These are phyloP conservation scores for Camelina laxa DNA, from an alignment of 345 rosid species.

Conservation along the genomic window DNA sequence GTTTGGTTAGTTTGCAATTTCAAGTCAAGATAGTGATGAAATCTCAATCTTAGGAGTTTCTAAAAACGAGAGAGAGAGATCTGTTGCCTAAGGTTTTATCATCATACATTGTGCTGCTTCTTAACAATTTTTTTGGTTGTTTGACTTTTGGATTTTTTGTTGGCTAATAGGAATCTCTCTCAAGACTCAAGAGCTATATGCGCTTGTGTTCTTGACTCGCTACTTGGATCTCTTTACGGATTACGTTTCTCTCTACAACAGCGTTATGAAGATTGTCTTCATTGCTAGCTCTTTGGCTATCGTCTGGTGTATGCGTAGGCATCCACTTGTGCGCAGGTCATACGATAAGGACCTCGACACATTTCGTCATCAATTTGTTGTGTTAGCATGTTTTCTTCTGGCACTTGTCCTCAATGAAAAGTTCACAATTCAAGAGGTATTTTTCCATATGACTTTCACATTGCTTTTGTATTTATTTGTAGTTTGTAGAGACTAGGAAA, in stretches of 20 bases:
- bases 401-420: conserved; percentile 72
- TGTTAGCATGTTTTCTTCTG: conserved; percentile 59
- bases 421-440: conserved; percentile 85
- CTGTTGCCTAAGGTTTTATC: neutral
- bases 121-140: neutral
- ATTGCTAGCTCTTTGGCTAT: conserved; percentile 81
- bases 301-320: conserved; percentile 89
- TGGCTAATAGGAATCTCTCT: conserved; percentile 71
- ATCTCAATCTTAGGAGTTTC: conserved; percentile 15
- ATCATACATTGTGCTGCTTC: neutral
- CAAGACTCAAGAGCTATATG: conserved; percentile 95
- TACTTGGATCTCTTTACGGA: conserved; percentile 88
- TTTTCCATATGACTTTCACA: neutral
- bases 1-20: neutral
- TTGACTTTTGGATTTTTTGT: conserved; percentile 31
- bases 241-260: conserved; percentile 77
- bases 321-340: conserved; percentile 66
- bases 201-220: conserved; percentile 79
- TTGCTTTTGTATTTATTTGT: neutral
- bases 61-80: conserved; percentile 12
- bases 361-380: conserved; percentile 74
- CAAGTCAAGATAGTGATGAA: conserved; percentile 27
- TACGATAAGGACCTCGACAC: conserved; percentile 88
- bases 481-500: conserved; percentile 4
- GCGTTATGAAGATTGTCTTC: conserved; percentile 91